Base-by-base conservation (phyloP, 2,329 filamentous ascomycete species). In the Alternaria arborescens region DNA sequence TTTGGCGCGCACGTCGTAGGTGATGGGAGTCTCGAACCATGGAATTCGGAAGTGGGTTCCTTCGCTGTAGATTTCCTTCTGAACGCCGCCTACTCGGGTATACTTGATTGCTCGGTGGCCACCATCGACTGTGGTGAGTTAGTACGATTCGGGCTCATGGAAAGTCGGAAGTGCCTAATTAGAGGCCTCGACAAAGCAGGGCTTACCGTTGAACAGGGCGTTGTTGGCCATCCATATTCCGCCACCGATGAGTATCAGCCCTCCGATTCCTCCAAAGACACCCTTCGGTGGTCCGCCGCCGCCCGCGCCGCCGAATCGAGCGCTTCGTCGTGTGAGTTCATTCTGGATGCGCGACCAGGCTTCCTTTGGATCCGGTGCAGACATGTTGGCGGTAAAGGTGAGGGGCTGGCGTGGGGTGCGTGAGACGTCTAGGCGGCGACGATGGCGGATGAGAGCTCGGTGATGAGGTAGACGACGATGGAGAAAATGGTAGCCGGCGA, bases 71-170 rank as follows among this genome's bases (percentile, higher is more conserved):
- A 99, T 99, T 77, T 98, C 93, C 83, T 94, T 94, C 85, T 92
- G 90, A 57, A 99, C 94, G 85, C 95, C 95, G 75, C 88, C 92
- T 81, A 97, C 75, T 79, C 94, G 90, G 73, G 91, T 93, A 84
- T 99, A 99, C 82, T 99, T 99, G 87, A 99, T 99, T 68, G 95
- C 95, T 78, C 95, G 90, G 82, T 98, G 95, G 83, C 95, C 95
- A 89, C 95, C 95, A 77, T 99, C 95, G 73, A 99, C 95, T 89
- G 59, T 62, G 16, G 38, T 46, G 30, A 32, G 62, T 77, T 62
- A 78, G 72, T 61, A 43, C 28, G n/a, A 51, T 48, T 30, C 42
- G 12, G 12, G 14, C 24, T 20, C 28, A 38, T 46, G 22, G 6
- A 16, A 5, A 22, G 40, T 41, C 7, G 26, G 38, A 11, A 30